phyloP scores from a whole-genome alignment of 768 basidiomycete genomes.

The Tricholoma bakamatsutake region DNA sequence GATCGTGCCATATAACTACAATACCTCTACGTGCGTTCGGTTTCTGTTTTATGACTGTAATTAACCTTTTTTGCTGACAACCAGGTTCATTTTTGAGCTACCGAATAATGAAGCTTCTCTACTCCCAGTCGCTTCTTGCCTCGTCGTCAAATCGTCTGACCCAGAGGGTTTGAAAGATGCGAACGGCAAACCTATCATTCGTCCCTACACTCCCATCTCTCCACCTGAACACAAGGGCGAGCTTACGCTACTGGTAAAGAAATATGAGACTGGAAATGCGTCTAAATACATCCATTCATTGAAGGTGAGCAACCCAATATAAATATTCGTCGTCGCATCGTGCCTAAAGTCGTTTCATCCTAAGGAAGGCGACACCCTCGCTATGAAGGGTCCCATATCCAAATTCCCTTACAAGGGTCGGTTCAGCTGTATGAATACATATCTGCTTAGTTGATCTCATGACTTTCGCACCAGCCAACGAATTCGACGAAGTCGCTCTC shows the following conservation, averaged over 20 bases:
- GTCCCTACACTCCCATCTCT: slow-evolving; percentile 94
- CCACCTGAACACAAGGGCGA: slow-evolving; percentile 69
- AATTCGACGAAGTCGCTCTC: slow-evolving; percentile 80
- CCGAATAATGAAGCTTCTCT: slow-evolving; percentile 74
- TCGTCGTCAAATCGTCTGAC: slow-evolving; percentile 72
- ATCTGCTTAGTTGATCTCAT: not conserved
- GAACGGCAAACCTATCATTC: slow-evolving; percentile 83
- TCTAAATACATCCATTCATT: slow-evolving; percentile 79
- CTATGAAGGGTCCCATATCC: slow-evolving; percentile 85
- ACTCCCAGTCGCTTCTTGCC: slow-evolving; percentile 72
- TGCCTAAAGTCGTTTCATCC: not conserved
- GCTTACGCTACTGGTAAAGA: slow-evolving; percentile 79
- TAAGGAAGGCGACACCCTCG: slow-evolving; percentile 69
- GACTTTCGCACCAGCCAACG: slow-evolving; percentile 48
- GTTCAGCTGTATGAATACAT: slow-evolving; percentile 7
- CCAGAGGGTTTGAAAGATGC: slow-evolving; percentile 56
- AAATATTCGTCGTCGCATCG: not conserved
- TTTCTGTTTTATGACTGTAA: not conserved
- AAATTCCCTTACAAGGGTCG: slow-evolving; percentile 85
- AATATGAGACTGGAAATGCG: slow-evolving; percentile 75
- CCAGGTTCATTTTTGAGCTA: slow-evolving; percentile 74
- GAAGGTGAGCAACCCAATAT: slow-evolving; percentile 33
- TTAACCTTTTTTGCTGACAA: not conserved
- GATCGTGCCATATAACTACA: slow-evolving; percentile 88
- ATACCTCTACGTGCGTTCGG: slow-evolving; percentile 63